Percentiles rank a stretch among this genome's conserved stretches.
These are phyloP conservation scores for Secale cereale DNA, from an alignment of 176 grass and related monocot genomes.

Conservation along the genomic window DNA sequence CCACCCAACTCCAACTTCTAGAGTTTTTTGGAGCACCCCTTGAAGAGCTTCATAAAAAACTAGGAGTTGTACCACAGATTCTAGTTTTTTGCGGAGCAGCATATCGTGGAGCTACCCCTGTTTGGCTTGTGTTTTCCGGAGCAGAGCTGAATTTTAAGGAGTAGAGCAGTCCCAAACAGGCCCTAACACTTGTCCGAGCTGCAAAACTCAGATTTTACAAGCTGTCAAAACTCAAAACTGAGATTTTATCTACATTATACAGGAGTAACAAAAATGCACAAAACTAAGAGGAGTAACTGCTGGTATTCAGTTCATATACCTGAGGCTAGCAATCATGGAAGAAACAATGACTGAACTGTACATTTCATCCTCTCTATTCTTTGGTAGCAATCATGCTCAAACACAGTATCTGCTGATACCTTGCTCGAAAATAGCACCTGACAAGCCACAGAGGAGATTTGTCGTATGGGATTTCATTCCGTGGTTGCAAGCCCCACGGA, in stretches of 20 bases:
- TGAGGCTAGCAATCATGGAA: neutral
- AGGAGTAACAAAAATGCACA: neutral
- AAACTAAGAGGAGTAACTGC: neutral
- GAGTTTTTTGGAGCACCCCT: too few relatives aligned
- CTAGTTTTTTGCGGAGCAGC: too few relatives aligned
- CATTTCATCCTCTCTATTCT: slow-evolving; percentile 69
- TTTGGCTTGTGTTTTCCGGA: too few relatives aligned
- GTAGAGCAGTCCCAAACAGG: too few relatives aligned
- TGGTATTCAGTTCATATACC: neutral
- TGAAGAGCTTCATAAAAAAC: too few relatives aligned
- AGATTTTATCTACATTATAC: too few relatives aligned
- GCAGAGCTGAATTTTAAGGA: too few relatives aligned
- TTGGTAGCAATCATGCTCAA: slow-evolving; percentile 25
- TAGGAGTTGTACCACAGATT: too few relatives aligned
- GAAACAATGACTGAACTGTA: slow-evolving; percentile 31
- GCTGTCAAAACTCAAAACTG: too few relatives aligned
- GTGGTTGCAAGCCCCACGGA: slow-evolving; percentile 31
- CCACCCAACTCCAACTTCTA: too few relatives aligned
- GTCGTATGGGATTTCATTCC: slow-evolving; percentile 43
- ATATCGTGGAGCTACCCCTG: too few relatives aligned
- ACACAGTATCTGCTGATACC: slow-evolving; percentile 31
- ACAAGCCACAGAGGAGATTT: slow-evolving; percentile 66
- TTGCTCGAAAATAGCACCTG: slow-evolving; percentile 71
- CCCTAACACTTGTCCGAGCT: slow-evolving; percentile 1
- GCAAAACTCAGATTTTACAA: too few relatives aligned